Percentiles rank a stretch among this genome's conserved stretches.
Conservation (phyloP, 179 eudicot genomes). For the Pouteria campechiana region DNA sequence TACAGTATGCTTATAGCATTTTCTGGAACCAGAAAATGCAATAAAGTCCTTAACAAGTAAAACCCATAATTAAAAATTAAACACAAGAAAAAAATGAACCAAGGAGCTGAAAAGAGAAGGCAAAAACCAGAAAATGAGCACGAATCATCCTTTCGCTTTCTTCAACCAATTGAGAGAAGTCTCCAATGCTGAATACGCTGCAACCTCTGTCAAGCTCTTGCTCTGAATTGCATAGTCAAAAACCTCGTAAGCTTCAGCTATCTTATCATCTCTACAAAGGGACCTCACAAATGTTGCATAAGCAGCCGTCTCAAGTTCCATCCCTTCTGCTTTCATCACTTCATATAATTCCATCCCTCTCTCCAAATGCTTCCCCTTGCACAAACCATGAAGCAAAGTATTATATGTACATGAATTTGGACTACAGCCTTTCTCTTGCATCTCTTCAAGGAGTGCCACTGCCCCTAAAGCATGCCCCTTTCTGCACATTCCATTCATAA, state of each 20-base stretch:
- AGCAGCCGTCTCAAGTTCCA: conserved; percentile 60
- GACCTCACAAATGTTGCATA: conserved; percentile 76
- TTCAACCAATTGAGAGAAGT: conserved; percentile 72
- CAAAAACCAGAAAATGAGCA: conserved; percentile 27
- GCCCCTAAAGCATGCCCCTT: conserved; percentile 68
- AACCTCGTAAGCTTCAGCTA: conserved; percentile 82
- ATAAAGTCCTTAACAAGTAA: no score
- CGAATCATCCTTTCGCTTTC: conserved; percentile 79
- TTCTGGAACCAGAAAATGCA: no score
- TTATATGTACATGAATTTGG: conserved; percentile 85
- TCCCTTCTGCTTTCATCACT: conserved; percentile 38
- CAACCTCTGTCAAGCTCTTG: conserved; percentile 58
- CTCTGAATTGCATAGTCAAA: conserved; percentile 86
- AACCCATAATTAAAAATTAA: no score
- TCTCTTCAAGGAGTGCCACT: conserved; percentile 40
- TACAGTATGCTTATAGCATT: no score
- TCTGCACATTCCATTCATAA: conserved; percentile 94
- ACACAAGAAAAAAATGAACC: conserved; percentile 4
- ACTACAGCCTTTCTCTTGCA: conserved; percentile 65
- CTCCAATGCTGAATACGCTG: conserved; percentile 72
- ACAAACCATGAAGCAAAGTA: conserved; percentile 79
- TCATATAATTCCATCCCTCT: conserved; percentile 49
- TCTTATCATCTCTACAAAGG: conserved; percentile 65
- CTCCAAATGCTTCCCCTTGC: conserved; percentile 56
- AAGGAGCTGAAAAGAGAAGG: no score